Conservation (phyloP, 106 monocot species). For the Ottelia alismoides region DNA sequence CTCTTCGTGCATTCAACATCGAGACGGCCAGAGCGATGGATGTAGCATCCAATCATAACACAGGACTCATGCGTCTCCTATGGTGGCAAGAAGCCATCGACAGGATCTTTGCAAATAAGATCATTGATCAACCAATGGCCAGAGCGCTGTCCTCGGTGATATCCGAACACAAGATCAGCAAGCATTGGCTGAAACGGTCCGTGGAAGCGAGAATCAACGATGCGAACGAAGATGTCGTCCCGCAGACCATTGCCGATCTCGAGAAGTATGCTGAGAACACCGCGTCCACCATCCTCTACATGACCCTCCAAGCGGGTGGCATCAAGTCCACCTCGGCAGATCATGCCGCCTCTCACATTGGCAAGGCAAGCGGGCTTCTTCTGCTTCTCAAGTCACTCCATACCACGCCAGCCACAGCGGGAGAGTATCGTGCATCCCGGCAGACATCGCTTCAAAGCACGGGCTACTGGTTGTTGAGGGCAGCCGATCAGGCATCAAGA, state of each 20-base stretch:
- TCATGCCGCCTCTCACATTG: conserved; percentile 91
- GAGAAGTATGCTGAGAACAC: conserved; percentile 86
- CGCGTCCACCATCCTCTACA: conserved; percentile 59
- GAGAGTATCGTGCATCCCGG: conserved; percentile 46
- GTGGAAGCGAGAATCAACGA: conserved; percentile 77
- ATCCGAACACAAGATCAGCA: conserved; percentile 58
- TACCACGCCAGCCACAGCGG: conserved; percentile 54
- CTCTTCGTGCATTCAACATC: conserved; percentile 71
- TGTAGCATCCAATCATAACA: conserved; percentile 62
- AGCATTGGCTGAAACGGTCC: conserved; percentile 76
- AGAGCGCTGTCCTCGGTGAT: conserved; percentile 60
- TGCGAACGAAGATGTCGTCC: conserved; percentile 46
- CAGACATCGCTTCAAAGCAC: conserved; percentile 53
- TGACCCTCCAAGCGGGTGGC: conserved; percentile 80
- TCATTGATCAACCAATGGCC: conserved; percentile 69
- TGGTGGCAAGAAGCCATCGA: conserved; percentile 91
- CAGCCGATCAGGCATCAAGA: conserved; percentile 36
- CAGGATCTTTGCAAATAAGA: conserved; percentile 46
- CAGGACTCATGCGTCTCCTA: conserved; percentile 86
- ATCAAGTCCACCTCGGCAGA: conserved; percentile 64
- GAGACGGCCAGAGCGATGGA: conserved; percentile 89
- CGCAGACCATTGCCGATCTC: conserved; percentile 31
- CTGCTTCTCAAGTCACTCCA: conserved; percentile 69
- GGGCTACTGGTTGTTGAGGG: conserved; percentile 30
- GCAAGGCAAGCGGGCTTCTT: conserved; percentile 80